A percentile compares a stretch with the other conserved stretches of the same genome.
Evolutionary conservation across 306 rosid species (phyloP).

Genomic region (Vigna angularis): DNA sequence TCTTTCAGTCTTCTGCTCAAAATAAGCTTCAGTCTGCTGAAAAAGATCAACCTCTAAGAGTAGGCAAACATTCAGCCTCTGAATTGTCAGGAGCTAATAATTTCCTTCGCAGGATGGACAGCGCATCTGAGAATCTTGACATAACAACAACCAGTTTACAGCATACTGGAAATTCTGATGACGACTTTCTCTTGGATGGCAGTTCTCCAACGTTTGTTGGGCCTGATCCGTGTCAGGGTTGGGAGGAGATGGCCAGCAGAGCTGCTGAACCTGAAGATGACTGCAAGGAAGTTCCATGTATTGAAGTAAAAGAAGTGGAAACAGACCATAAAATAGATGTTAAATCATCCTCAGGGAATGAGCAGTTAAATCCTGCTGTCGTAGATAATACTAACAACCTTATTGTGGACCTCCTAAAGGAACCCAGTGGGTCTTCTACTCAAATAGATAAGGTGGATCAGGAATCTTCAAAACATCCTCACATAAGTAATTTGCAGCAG

Average conservation of each 20-base stretch:
- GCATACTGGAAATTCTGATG: constrained; percentile 55
- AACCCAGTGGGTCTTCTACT: constrained; percentile 52
- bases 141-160: constrained; percentile 39
- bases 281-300: constrained; percentile 65
- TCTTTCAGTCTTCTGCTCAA: constrained; percentile 69
- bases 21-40: constrained; percentile 57
- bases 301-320: constrained; percentile 54
- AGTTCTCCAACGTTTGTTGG: constrained; percentile 54
- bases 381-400: constrained; percentile 49
- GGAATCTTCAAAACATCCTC: constrained; percentile 41
- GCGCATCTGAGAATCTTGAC: constrained; percentile 37
- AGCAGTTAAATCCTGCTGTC: constrained; percentile 36
- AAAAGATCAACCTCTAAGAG: constrained; percentile 47
- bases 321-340: constrained; percentile 36
- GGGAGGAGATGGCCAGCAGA: constrained; percentile 60
- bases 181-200: constrained; percentile 58
- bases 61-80: constrained; percentile 41
- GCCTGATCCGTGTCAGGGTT: constrained; percentile 60
- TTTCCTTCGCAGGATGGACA: constrained; percentile 17
- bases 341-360: constrained; percentile 42
- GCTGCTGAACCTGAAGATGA: constrained; percentile 50
- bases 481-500: constrained; percentile 45
- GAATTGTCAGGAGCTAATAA: constrained; percentile 47
- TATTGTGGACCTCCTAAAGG: constrained; percentile 53
- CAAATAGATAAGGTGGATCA: constrained; percentile 46